Conservation (phyloP, 2,329 filamentous ascomycete genomes). For the Trichoderma sp. region DNA sequence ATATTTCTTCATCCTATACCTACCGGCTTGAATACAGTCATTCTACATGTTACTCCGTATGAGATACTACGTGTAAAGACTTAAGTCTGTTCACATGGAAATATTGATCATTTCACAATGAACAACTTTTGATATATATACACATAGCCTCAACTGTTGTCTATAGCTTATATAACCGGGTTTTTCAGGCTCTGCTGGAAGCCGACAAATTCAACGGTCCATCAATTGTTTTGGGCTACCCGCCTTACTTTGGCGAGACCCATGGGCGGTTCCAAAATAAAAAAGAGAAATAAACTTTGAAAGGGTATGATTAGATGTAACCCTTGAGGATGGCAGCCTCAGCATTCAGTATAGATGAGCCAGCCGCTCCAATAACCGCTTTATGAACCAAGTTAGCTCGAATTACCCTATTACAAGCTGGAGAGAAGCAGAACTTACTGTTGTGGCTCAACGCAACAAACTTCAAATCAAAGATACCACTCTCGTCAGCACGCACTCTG, state of each 20-base stretch:
- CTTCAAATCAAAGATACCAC: slow-evolving; percentile 89
- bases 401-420: not conserved
- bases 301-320: slow-evolving; percentile 59
- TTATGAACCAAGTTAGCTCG: not conserved
- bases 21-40: not conserved
- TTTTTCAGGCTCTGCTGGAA: slow-evolving; percentile 94
- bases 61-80: no score
- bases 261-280: no score
- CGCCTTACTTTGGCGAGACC: slow-evolving; percentile 92
- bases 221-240: slow-evolving; percentile 89
- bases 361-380: slow-evolving; percentile 94
- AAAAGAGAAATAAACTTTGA: no score
- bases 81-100: no score
- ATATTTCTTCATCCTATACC: not conserved
- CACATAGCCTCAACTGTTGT: slow-evolving; percentile 98
- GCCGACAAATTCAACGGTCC: slow-evolving; percentile 95
- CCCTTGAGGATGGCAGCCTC: slow-evolving; percentile 92
- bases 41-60: not conserved
- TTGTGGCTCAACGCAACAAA: slow-evolving; percentile 91
- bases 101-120: no score
- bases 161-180: slow-evolving; percentile 98
- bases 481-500: slow-evolving; percentile 81
- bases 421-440: slow-evolving; percentile 49
- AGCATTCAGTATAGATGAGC: slow-evolving; percentile 91
- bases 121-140: no score